Evolutionary conservation across 495 filamentous ascomycete species (phyloP).

Genomic region (Xylaria palmicola): DNA sequence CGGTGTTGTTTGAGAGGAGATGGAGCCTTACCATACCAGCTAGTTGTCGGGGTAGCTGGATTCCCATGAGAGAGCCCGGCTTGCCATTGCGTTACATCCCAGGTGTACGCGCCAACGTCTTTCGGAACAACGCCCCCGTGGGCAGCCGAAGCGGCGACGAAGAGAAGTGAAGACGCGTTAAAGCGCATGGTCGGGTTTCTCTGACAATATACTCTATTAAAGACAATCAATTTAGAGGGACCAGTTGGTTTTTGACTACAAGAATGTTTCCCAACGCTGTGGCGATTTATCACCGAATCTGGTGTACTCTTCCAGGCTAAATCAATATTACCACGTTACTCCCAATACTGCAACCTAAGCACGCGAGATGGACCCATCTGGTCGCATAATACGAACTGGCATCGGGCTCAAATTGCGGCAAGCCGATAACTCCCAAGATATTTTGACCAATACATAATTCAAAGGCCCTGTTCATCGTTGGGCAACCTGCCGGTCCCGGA

Average conservation of each 20-base stretch:
- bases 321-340: not conserved
- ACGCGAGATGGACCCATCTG: not conserved
- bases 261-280: too few relatives aligned
- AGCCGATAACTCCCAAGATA: not conserved
- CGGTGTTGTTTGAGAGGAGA: not conserved
- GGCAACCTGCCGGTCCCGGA: not conserved
- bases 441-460: not conserved
- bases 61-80: constrained; percentile 19
- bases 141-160: not conserved
- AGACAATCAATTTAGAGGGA: not conserved
- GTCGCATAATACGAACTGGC: constrained; percentile 6
- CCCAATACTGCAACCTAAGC: not conserved
- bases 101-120: not conserved
- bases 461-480: not conserved
- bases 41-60: constrained; percentile 2
- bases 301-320: not conserved
- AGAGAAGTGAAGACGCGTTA: not conserved
- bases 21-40: constrained; percentile 9
- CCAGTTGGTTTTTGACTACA: not conserved
- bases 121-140: not conserved
- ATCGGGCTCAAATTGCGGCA: not conserved
- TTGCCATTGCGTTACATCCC: constrained; percentile 13
- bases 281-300: too few relatives aligned
- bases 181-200: not conserved
- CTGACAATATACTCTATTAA: not conserved